Evolutionary conservation across 805 yeast genomes (phyloP).

Genomic region (Candida montana): DNA sequence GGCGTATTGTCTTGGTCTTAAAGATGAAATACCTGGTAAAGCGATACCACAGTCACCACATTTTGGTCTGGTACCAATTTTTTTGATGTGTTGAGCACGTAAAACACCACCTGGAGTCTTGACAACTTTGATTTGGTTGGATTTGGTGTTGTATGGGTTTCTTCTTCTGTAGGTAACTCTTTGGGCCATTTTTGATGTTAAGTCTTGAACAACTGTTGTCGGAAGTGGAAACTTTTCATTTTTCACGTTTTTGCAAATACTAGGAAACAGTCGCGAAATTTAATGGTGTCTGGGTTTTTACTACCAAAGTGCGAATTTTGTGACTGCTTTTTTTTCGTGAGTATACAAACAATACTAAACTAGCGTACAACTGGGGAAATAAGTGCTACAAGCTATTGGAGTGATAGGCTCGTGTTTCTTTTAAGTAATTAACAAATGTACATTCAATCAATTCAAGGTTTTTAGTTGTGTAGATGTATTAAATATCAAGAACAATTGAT

Average conservation of each 20-base stretch:
- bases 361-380: no score
- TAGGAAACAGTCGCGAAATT: neutral
- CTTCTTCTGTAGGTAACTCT: slow-evolving; percentile 99
- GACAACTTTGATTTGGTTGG: slow-evolving; percentile 99
- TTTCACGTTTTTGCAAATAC: neutral
- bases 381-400: no score
- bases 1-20: slow-evolving; percentile 99
- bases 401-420: neutral
- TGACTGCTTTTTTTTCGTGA: slow-evolving; percentile 14
- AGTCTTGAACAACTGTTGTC: neutral
- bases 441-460: slow-evolving; percentile 24
- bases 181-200: slow-evolving; percentile 76
- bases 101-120: slow-evolving; percentile 99
- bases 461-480: slow-evolving; percentile 11
- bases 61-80: slow-evolving; percentile 74
- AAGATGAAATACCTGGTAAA: slow-evolving; percentile 83
- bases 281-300: slow-evolving; percentile 4
- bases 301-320: neutral
- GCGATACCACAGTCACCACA: slow-evolving; percentile 80
- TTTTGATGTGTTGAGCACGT: slow-evolving; percentile 96
- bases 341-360: neutral
- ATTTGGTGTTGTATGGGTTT: slow-evolving; percentile 99
- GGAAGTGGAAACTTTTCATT: slow-evolving; percentile 1
- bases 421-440: slow-evolving; percentile 22
- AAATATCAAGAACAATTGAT: slow-evolving; percentile 16